A percentile compares a stretch with the other conserved stretches of the same genome.
Conservation (phyloP, 805 yeast species). For the Grigorovia yakushimaensis region DNA sequence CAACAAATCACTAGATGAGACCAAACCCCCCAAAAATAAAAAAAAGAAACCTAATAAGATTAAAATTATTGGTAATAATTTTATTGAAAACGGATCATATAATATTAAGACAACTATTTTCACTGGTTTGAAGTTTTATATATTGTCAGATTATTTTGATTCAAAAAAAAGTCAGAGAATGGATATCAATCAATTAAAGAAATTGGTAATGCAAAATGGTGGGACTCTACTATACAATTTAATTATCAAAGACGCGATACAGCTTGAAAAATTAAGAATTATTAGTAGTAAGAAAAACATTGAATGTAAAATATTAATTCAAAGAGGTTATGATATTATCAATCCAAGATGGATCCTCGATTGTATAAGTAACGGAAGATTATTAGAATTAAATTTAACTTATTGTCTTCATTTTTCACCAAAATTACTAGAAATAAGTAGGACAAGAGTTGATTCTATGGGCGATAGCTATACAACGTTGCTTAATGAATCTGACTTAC, state of each 20-base stretch:
- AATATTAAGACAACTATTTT: conserved; percentile 32
- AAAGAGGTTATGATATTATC: conserved; percentile 50
- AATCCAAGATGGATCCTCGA: conserved; percentile 67
- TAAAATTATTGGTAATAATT: conserved; percentile 7
- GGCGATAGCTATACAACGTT: conserved; percentile 48
- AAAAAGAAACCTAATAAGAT: conserved; percentile 1
- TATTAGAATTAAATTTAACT: conserved; percentile 50
- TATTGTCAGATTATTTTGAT: conserved; percentile 42
- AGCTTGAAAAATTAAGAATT: conserved; percentile 15
- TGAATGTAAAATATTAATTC: conserved; percentile 31
- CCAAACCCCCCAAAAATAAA: background rate
- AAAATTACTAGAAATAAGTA: conserved; percentile 18
- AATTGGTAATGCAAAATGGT: conserved; percentile 38
- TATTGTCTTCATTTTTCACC: conserved; percentile 42
- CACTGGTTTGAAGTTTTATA: conserved; percentile 36
- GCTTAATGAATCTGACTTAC: background rate
- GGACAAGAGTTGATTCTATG: conserved; percentile 39
- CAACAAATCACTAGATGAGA: background rate
- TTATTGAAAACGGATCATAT: conserved; percentile 1
- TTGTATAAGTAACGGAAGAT: conserved; percentile 28
- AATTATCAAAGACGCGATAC: conserved; percentile 11
- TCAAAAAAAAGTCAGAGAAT: conserved; percentile 17
- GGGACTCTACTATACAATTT: conserved; percentile 36
- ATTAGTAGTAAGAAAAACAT: conserved; percentile 34
- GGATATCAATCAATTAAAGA: conserved; percentile 29